phyloP scores from a whole-genome alignment of 2,329 filamentous ascomycete genomes.

The Pseudogymnoascus sp. region DNA sequence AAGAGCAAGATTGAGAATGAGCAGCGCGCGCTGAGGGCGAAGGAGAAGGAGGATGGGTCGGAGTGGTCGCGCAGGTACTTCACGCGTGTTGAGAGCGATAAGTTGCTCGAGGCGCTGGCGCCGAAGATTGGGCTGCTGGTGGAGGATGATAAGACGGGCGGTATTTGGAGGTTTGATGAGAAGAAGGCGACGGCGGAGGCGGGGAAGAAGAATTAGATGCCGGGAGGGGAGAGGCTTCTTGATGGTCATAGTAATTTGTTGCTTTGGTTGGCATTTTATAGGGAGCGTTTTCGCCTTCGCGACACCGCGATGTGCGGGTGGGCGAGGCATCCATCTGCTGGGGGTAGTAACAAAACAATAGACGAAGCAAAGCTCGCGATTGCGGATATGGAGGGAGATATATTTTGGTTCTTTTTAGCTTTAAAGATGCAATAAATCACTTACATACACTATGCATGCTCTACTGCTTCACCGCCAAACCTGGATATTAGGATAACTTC shows the following conservation, averaged over 20 bases:
- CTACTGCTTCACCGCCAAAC: neutral
- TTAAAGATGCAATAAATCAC: neutral
- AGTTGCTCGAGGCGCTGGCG: conserved; percentile 35
- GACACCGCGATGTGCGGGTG: neutral
- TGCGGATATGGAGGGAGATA: neutral
- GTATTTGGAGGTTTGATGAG: conserved; percentile 62
- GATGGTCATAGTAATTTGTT: neutral
- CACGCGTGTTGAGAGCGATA: conserved; percentile 42
- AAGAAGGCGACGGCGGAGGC: conserved; percentile 21
- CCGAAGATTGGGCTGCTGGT: conserved; percentile 32
- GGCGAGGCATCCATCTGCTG: neutral
- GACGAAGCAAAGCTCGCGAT: neutral
- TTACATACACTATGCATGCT: neutral
- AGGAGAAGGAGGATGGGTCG: conserved; percentile 66
- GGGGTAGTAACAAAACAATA: neutral
- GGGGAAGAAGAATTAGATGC: neutral
- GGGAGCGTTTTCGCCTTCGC: neutral
- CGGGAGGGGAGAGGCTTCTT: neutral
- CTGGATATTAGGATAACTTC: neutral
- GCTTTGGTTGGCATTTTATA: neutral
- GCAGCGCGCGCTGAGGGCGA: conserved; percentile 68
- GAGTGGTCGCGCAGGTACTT: conserved; percentile 86
- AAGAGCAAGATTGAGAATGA: conserved; percentile 87
- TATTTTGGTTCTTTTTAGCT: neutral
- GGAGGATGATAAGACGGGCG: conserved; percentile 59